Evolutionary conservation across 371 early-diverging fungal genomes (phyloP).

Genomic region (Mucor velutinosus): DNA sequence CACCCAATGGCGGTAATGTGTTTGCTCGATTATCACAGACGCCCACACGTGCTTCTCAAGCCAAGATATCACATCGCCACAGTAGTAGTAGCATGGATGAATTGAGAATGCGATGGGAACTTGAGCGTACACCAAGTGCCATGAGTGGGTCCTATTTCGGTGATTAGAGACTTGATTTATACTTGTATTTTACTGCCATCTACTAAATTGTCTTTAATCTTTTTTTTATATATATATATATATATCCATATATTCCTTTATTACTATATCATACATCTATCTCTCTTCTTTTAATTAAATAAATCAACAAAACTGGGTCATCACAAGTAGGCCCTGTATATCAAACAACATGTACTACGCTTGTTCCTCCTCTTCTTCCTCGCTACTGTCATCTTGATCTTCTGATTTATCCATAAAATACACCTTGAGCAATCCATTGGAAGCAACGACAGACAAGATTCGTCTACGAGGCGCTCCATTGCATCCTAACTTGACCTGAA

Average conservation of each 20-base stretch:
- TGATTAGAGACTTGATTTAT: constrained; percentile 5
- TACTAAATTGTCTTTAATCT: not conserved
- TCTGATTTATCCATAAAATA: constrained; percentile 19
- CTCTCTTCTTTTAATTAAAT: too few relatives aligned
- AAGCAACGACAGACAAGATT: constrained; percentile 10
- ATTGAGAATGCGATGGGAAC: constrained; percentile 25
- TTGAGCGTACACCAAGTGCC: constrained; percentile 26
- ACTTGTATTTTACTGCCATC: not conserved
- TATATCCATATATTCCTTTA: not conserved
- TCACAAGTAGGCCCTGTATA: not conserved
- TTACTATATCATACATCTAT: not conserved
- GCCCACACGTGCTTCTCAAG: constrained; percentile 48
- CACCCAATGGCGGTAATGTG: constrained; percentile 40
- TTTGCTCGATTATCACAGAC: constrained; percentile 49
- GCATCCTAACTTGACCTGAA: constrained; percentile 21
- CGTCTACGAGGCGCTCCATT: constrained; percentile 24
- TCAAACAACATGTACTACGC: not conserved
- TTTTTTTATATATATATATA: not conserved
- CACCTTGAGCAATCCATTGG: constrained; percentile 11
- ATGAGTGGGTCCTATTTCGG: constrained; percentile 32
- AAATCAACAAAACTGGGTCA: too few relatives aligned
- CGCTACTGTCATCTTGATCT: not conserved
- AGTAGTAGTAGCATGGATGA: constrained; percentile 42
- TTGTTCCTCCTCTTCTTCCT: not conserved
- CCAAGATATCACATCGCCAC: constrained; percentile 39